Percentiles rank a stretch among this genome's conserved stretches.
Evolutionary conservation across 2,329 filamentous ascomycete genomes (phyloP).

Genomic region (Fusarium bulbicola): DNA sequence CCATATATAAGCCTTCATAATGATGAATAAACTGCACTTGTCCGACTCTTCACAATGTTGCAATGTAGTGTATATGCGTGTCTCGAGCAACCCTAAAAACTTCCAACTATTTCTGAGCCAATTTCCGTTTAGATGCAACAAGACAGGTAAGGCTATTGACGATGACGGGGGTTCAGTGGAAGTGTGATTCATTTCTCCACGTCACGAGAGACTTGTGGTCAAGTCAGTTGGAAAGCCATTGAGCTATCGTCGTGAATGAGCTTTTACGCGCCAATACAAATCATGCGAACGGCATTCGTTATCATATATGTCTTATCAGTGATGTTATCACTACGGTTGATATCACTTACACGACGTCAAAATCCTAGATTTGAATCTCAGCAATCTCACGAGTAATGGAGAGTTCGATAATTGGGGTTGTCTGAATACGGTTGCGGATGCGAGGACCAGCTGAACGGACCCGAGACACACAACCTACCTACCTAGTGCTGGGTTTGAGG

Average conservation of each 20-base stretch:
- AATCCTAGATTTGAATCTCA: constrained; percentile 7
- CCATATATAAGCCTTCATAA: background rate
- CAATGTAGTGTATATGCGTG: background rate
- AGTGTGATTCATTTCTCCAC: constrained; percentile 4
- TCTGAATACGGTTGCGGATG: constrained; percentile 27
- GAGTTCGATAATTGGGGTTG: constrained; percentile 24
- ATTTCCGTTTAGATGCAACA: background rate
- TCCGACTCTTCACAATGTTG: constrained; percentile 3
- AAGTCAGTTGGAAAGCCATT: background rate
- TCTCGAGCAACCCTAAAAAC: background rate
- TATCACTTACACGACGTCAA: constrained; percentile 12
- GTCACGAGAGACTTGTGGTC: background rate
- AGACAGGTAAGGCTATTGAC: background rate
- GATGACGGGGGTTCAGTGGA: background rate
- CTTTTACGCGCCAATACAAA: background rate
- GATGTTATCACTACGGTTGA: background rate
- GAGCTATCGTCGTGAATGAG: background rate
- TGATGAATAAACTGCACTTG: background rate
- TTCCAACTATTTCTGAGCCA: no score
- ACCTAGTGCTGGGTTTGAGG: background rate
- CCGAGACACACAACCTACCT: constrained; percentile 4
- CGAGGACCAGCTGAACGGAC: constrained; percentile 25
- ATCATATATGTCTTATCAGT: background rate
- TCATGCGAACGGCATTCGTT: no score
- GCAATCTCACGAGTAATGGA: constrained; percentile 23